These are phyloP conservation scores for Dacryopinax primogenitus DNA, from an alignment of 768 basidiomycete genomes.

Conservation along the genomic window DNA sequence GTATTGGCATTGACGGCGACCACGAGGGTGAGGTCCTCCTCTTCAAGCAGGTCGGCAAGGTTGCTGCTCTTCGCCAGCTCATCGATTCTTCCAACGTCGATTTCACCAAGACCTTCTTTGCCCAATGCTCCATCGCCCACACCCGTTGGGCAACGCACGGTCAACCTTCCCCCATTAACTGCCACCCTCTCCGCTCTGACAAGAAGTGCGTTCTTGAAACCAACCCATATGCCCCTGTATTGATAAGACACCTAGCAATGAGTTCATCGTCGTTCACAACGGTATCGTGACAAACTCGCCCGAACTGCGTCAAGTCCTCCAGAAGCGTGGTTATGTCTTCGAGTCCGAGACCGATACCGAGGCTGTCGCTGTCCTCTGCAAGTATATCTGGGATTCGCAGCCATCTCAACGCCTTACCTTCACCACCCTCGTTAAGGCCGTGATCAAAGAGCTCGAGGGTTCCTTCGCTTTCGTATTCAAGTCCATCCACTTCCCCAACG, in stretches of 20 bases:
- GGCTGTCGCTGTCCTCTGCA: conserved; percentile 86
- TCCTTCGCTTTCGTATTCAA: conserved; percentile 99
- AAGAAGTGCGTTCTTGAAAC: conserved; percentile 8
- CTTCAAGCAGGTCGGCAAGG: conserved; percentile 37
- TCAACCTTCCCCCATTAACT: conserved; percentile 30
- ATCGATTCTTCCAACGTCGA: conserved; percentile 19
- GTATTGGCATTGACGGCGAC: conserved; percentile 36
- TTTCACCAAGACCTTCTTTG: conserved; percentile 29
- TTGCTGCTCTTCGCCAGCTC: conserved; percentile 29
- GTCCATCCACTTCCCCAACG: conserved; percentile 86
- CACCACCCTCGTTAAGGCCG: conserved; percentile 84
- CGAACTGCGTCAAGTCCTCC: conserved; percentile 81
- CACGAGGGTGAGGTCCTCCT: conserved; percentile 27
- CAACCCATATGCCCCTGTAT: background rate
- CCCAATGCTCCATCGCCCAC: conserved; percentile 34
- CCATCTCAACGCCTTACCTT: conserved; percentile 75
- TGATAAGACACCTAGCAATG: conserved; percentile 25
- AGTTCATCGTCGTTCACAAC: conserved; percentile 94
- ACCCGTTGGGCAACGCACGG: conserved; percentile 39
- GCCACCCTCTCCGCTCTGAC: conserved; percentile 34
- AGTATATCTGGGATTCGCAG: conserved; percentile 93
- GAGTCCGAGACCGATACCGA: conserved; percentile 96
- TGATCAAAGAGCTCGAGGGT: conserved; percentile 94
- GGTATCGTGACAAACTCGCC: conserved; percentile 93
- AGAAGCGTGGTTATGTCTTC: conserved; percentile 91